These are phyloP conservation scores for Chimonanthus praecox DNA, from an alignment of 164 flowering plant genomes.

Conservation along the genomic window DNA sequence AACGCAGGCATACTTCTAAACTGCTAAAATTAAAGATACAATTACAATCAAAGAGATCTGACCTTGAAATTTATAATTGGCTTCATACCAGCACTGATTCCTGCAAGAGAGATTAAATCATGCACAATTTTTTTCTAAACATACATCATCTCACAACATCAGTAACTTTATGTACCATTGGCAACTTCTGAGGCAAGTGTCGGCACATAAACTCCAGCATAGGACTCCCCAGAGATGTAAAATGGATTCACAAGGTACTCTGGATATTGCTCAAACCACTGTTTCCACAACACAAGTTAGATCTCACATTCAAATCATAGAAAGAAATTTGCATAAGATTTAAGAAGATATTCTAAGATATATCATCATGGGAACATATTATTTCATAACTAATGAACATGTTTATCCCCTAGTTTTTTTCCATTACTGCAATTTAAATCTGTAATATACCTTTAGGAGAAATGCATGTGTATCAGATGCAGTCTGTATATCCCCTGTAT, in stretches of 20 bases:
- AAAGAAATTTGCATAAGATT: neutral
- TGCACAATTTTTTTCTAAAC: neutral
- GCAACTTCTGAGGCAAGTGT: conserved; percentile 74
- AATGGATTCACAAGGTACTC: conserved; percentile 70
- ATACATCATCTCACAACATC: neutral
- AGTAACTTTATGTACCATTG: conserved; percentile 42
- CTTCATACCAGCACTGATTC: conserved; percentile 52
- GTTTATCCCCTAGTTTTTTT: too few relatives aligned
- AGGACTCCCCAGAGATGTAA: conserved; percentile 86
- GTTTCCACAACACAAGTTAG: conserved; percentile 10
- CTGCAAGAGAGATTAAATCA: conserved; percentile 29
- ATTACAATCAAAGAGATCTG: neutral
- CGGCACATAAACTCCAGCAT: conserved; percentile 95
- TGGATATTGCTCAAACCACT: conserved; percentile 83
- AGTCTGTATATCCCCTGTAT: conserved; percentile 72
- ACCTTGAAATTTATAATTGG: conserved; percentile 82
- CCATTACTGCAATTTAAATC: too few relatives aligned
- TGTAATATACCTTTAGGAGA: conserved; percentile 63
- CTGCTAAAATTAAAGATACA: neutral
- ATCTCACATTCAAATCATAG: neutral
- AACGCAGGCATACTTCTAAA: neutral
- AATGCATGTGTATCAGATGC: conserved; percentile 72
- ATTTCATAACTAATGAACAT: neutral
- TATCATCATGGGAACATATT: neutral
- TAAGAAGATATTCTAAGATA: neutral